These are phyloP conservation scores for Clavulina sp. DNA, from an alignment of 768 basidiomycete species.

Conservation along the genomic window DNA sequence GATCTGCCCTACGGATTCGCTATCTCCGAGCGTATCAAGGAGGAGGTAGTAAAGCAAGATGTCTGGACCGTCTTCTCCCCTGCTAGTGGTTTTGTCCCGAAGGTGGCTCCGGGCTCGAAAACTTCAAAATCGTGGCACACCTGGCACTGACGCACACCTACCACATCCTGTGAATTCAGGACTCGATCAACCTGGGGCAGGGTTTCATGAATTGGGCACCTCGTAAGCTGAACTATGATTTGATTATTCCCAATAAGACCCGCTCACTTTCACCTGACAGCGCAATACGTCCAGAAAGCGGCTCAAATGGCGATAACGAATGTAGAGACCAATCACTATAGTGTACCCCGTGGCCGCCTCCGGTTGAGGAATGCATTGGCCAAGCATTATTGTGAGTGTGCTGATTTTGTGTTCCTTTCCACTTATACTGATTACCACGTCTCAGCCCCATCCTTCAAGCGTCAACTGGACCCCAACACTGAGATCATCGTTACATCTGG, in stretches of 20 bases:
- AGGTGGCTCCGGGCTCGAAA: not conserved
- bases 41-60: not conserved
- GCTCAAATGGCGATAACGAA: slow-evolving; percentile 48
- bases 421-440: slow-evolving; percentile 26
- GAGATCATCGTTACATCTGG: slow-evolving; percentile 93
- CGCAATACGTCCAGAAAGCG: slow-evolving; percentile 57
- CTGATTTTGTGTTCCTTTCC: not conserved
- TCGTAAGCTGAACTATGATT: not conserved
- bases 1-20: not conserved
- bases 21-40: not conserved
- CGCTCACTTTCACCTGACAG: slow-evolving; percentile 20
- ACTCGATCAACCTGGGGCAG: slow-evolving; percentile 91
- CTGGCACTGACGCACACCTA: not conserved
- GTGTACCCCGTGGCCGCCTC: slow-evolving; percentile 76
- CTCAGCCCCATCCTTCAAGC: slow-evolving; percentile 22
- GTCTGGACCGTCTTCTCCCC: not conserved
- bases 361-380: slow-evolving; percentile 58
- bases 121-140: too few species aligned
- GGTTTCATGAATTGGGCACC: slow-evolving; percentile 85
- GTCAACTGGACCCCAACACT: slow-evolving; percentile 61
- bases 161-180: slow-evolving; percentile 15
- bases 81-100: not conserved
- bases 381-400: slow-evolving; percentile 1
- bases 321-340: slow-evolving; percentile 66
- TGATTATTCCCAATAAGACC: not conserved